Base-by-base conservation (phyloP, 2,329 filamentous ascomycete species). In the Pseudogymnoascus sp. region DNA sequence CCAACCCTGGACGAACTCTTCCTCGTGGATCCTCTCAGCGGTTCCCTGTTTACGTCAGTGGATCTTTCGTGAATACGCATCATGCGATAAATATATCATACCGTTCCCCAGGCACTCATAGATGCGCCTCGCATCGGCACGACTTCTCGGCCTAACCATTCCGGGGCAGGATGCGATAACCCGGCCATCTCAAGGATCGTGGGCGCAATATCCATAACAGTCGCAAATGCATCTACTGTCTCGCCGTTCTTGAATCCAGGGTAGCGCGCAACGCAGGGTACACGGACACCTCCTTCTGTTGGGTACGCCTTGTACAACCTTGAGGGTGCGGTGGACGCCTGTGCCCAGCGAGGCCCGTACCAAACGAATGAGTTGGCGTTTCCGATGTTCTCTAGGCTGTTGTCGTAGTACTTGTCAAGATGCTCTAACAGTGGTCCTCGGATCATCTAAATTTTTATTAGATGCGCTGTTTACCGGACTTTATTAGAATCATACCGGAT, bases 1-100 rank as follows among this genome's bases (percentile, higher is more conserved):
- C 81, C 82, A 85, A 21, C 82, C 83, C 60, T 79, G 77, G 62
- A 83, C 78, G 65, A 80, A 80, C 63, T 83, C 78, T 37, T 77
- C 71, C 1, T 76, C 76, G 67, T 85, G 81, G 40, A 83, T 77
- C 1, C 75, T 71, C 1, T 55, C 25, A 3, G 45, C 25, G 3
- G 45, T 18, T 1, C 71, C 69, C 74, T 72, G 62, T 72, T 71
- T 28, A 73, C 69, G 63, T 74, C 12, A 55, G 45, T 12, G 6
- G 6, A 18, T 1, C 12, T 33, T 18, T 31, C 16, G 1, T 9
- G 3, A 18, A 41, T 41, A n/a, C 3, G n/a, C 7, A 18, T 18
- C 7, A 9, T 40, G 4, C 11, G 38, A 21, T 5, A 18, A 31
- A 2, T 4, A 18, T 2, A 9, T 18, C 45, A 70, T 61, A 0